A percentile compares a stretch with the other conserved stretches of the same genome.
phyloP scores from a whole-genome alignment of 306 rosid genomes.

The Bauhinia variegata region DNA sequence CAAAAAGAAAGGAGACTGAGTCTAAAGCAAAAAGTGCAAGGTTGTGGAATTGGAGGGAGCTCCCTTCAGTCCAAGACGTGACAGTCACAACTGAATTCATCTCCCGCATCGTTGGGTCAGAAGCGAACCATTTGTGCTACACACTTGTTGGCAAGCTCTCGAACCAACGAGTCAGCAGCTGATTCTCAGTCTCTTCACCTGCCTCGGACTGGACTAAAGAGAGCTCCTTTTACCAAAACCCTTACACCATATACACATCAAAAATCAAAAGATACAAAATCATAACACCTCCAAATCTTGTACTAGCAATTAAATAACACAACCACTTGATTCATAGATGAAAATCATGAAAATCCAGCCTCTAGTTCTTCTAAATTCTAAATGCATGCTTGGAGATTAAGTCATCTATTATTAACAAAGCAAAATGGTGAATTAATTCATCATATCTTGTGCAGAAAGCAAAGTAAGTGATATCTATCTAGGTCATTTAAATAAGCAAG shows the following conservation, averaged over 20 bases:
- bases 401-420: too few species aligned
- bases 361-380: too few species aligned
- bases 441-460: constrained; percentile 1
- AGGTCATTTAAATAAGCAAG: constrained; percentile 8
- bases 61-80: constrained; percentile 99
- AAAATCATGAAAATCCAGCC: background rate
- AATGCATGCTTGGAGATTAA: too few species aligned
- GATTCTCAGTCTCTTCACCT: constrained; percentile 39
- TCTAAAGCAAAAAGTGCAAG: too few species aligned
- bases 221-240: constrained; percentile 64
- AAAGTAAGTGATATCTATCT: background rate
- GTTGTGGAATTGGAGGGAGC: constrained; percentile 58
- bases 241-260: background rate
- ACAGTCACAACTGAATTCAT: constrained; percentile 61
- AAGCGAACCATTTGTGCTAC: constrained; percentile 49
- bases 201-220: constrained; percentile 92
- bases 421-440: background rate
- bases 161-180: constrained; percentile 99
- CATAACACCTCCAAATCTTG: background rate
- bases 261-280: too few species aligned
- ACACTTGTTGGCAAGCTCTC: constrained; percentile 52
- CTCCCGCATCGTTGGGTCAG: constrained; percentile 94
- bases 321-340: too few species aligned
- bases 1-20: too few species aligned
- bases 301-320: background rate